phyloP scores from a whole-genome alignment of 495 filamentous ascomycete species.

The Lasiosphaeria miniovina region DNA sequence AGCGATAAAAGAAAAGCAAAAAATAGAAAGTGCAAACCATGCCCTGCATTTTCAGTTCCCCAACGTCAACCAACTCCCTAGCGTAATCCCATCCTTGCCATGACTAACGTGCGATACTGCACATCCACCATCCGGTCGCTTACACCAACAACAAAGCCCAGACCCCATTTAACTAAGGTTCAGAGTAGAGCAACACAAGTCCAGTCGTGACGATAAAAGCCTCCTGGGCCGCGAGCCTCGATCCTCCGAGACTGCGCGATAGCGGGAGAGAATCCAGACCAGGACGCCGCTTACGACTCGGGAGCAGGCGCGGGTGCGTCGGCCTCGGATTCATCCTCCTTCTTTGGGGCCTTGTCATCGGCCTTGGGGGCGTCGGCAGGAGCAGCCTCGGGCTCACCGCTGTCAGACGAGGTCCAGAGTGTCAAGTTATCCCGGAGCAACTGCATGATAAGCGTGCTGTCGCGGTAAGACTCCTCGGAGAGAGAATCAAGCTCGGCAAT shows the following conservation, averaged over 20 bases:
- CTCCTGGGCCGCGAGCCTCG: slow-evolving; percentile 7
- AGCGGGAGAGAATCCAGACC: slow-evolving; percentile 14
- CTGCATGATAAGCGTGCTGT: slow-evolving; percentile 99
- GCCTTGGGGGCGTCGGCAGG: slow-evolving; percentile 58
- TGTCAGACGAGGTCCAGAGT: slow-evolving; percentile 97
- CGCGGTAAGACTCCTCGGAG: slow-evolving; percentile 98
- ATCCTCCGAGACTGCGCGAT: slow-evolving; percentile 11
- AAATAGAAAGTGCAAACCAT: slow-evolving; percentile 26
- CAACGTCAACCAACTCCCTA: slow-evolving; percentile 35
- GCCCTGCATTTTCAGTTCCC: slow-evolving; percentile 37
- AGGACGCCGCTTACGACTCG: slow-evolving; percentile 32
- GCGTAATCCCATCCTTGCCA: slow-evolving; percentile 22
- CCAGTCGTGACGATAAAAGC: slow-evolving; percentile 15
- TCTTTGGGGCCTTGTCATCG: slow-evolving; percentile 58
- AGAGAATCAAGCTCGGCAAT: slow-evolving; percentile 99
- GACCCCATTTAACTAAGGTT: slow-evolving; percentile 14
- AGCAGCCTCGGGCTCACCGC: slow-evolving; percentile 71
- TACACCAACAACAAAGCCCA: slow-evolving; percentile 14
- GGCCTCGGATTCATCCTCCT: slow-evolving; percentile 53
- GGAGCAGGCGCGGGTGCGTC: slow-evolving; percentile 34
- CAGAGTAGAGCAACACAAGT: slow-evolving; percentile 13
- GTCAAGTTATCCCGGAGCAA: slow-evolving; percentile 98
- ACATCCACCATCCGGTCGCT: slow-evolving; percentile 17
- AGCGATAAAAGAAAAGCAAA: slow-evolving; percentile 19
- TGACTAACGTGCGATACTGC: slow-evolving; percentile 24